Evolutionary conservation across 345 rosid species (phyloP).

Genomic region (Conringia planisiliqua): DNA sequence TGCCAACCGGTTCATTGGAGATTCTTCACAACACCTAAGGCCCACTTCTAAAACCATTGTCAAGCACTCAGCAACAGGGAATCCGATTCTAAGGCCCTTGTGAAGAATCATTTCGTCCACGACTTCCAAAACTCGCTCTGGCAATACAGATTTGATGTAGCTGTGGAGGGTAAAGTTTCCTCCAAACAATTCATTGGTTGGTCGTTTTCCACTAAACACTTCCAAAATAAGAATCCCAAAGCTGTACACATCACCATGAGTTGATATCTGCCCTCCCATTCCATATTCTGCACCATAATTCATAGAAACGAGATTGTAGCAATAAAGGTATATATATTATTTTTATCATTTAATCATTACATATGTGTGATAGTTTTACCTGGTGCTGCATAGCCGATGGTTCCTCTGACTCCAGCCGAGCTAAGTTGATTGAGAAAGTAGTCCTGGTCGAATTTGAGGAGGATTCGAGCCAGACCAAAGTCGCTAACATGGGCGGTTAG

Average conservation of each 20-base stretch:
- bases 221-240: constrained; percentile 32
- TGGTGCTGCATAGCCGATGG: background rate
- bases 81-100: background rate
- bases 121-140: background rate
- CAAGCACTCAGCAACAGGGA: constrained; percentile 10
- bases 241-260: constrained; percentile 32
- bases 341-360: background rate
- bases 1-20: constrained; percentile 5
- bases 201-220: constrained; percentile 33
- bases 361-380: background rate
- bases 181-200: constrained; percentile 24
- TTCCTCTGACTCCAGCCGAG: background rate
- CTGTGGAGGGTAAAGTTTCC: constrained; percentile 25
- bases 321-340: background rate
- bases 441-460: background rate
- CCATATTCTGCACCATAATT: background rate
- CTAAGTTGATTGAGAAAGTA: background rate
- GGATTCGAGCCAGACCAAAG: background rate
- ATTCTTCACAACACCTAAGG: constrained; percentile 29
- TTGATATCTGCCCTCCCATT: background rate
- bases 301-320: background rate
- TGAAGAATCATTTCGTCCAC: constrained; percentile 11
- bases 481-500: too few relatives aligned
- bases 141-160: constrained; percentile 15
- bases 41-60: constrained; percentile 15